Base-by-base conservation (phyloP, 441 rosid species). In the Geranium incanum region DNA sequence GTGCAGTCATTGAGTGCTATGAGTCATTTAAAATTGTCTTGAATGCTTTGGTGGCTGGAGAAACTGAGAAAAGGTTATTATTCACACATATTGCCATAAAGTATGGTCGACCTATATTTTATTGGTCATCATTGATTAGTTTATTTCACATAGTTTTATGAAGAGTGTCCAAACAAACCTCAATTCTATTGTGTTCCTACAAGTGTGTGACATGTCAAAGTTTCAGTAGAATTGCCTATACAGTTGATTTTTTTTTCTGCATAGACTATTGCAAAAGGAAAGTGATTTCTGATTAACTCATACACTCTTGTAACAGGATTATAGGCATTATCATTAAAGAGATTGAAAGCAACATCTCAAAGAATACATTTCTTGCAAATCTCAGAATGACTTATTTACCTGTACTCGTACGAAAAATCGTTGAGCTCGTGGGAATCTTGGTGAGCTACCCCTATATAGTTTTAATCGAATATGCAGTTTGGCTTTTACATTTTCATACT, bases 1-100 rank as follows among this genome's bases (percentile, higher is more conserved):
- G 98, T 82, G 96, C 97, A 57, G 96, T 95, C 41, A 88, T 89
- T 68, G 99, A 95, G 86, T 92, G 99, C 84, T 95, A 93, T 55
- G 98, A 92, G 79, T 89, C 99, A 68, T 84, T 95, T 74, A 95
- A 93, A 79, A 88, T 84, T 79, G 85, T 93, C 62, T 81, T 95
- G 77, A 86, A 87, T 66, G 81, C 87, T 71, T 81, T 91, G 83
- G 94, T 95, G 36, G 83, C 84, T 76, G 98, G 99, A 75, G 99
- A 95, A 81, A 87, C 82, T 81, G 99, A 95, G 85, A 91, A 93
- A 84, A 92, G 99, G 99, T 55, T 55, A 15, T 16, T 55, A 55
- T 55, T 55, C 62, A 55, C 62, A n/a, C 21, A n/a, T 15, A 55
- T 55, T 7, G 6, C 6, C 6, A n/a, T 23, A 57, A 15, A 13